Base-by-base conservation (phyloP, 768 basidiomycete species). In the Lentinula sp. region DNA sequence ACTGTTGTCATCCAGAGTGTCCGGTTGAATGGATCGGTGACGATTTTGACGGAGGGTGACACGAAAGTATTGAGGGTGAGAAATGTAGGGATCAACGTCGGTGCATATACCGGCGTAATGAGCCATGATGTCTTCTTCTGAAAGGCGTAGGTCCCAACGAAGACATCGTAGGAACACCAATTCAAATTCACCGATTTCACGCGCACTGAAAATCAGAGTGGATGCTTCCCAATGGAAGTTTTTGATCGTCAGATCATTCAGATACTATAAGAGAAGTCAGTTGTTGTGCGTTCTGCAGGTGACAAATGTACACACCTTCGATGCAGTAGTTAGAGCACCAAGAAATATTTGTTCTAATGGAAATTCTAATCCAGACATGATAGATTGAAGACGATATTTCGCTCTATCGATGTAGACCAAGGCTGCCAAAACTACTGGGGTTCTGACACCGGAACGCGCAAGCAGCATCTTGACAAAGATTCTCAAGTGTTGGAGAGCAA, bases 331-430 rank as follows among this genome's bases (percentile, higher is more conserved):
- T 64, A 95, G 73, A 15, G 92, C 86, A 55, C 92, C 93, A 48
- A 95, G 83, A 75, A 95, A 95, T 36, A 95, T 92, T 43, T 93
- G 86, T 74, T 94, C 92, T 54, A 90, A 80, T 12, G 93, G 93
- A 89, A 89, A 91, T 67, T 90, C 85, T 69, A 76, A 10, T 86
- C 87, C 65, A 91, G 91, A 69, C 28, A 28, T 28, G 3, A 28
- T 28, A 3, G 28, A 28, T 28, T 89, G 86, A 45, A 93, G 80
- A 70, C 90, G 87, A 3, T 87, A 86, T 66, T 86, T 85, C 2
- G 90, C 87, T 59, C 90, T 76, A 73, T 85, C 77, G 69, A 92
- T 86, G 72, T 92, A 93, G 69, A 87, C 87, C 56, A 91, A 83
- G 5, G 89, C 72, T 33, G 83, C 83, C 60, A 92, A 80, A 67